Percentiles rank a stretch among this genome's conserved stretches.
Conservation (phyloP, 192 early-diverging fungal species). For the Geranomyces michiganensis region DNA sequence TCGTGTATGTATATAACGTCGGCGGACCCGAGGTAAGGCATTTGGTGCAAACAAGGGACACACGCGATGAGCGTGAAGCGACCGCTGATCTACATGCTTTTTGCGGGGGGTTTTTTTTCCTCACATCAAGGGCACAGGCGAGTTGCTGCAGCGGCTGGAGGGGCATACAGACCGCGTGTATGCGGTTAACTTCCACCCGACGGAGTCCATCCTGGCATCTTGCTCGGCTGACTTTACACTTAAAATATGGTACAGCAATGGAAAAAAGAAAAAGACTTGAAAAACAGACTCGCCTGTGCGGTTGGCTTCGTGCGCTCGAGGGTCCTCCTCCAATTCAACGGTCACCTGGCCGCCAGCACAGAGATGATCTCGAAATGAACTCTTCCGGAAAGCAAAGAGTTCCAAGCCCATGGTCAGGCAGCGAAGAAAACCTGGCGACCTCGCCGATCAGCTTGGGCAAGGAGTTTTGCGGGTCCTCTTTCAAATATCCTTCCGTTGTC, state of each 20-base stretch:
- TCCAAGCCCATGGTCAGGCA: too few relatives aligned
- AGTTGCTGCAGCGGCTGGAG: slow-evolving; percentile 73
- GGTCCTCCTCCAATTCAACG: too few relatives aligned
- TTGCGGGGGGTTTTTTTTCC: neutral
- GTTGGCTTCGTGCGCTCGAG: too few relatives aligned
- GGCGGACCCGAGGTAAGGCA: slow-evolving; percentile 36
- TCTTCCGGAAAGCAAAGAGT: too few relatives aligned
- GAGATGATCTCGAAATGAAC: too few relatives aligned
- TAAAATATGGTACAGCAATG: slow-evolving; percentile 67
- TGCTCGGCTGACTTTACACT: slow-evolving; percentile 85
- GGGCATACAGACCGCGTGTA: slow-evolving; percentile 95
- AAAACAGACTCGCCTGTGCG: too few relatives aligned
- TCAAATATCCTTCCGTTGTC: too few relatives aligned
- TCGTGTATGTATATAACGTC: slow-evolving; percentile 73
- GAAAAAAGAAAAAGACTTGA: slow-evolving; percentile 41
- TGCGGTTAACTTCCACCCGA: slow-evolving; percentile 86
- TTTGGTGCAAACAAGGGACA: neutral
- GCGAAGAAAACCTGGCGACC: too few relatives aligned
- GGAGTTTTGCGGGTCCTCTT: too few relatives aligned
- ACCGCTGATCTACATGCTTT: neutral
- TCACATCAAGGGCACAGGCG: slow-evolving; percentile 33
- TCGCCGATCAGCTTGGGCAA: too few relatives aligned
- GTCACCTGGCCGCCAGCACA: too few relatives aligned
- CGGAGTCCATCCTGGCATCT: slow-evolving; percentile 78
- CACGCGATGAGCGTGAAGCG: too few relatives aligned